Base-by-base conservation (phyloP, 805 yeast species). In the Wickerhamiella cacticola region DNA sequence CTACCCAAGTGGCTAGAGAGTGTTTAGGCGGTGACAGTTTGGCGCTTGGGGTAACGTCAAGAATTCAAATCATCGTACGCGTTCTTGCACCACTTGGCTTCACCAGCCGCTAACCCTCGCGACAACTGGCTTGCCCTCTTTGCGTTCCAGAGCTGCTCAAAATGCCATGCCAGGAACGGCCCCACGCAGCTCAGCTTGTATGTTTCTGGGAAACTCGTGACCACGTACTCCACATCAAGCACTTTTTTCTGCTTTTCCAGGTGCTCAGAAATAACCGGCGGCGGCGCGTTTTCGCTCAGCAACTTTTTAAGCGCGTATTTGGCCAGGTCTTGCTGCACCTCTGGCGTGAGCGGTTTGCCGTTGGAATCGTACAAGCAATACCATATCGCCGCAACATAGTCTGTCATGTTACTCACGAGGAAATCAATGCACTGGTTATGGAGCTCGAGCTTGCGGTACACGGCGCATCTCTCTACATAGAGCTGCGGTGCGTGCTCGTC, bases 401-500 rank as follows among this genome's bases (percentile, higher is more conserved):
- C 71, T 1, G 59, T 53, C 12, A 64, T 49, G 1, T 53, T 51
- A n/a, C 49, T 52, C 40, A 63, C 59, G 38, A 68, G 55, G 19
- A 61, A 53, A 16, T 58, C 59, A 26, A 68, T 43, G 22, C 65
- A 55, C 29, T 60, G 57, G 33, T 58, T 63, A 48, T 64, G 66
- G 7, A 58, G 53, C 5, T 65, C 65, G 6, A 64, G 49, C 7
- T 56, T 54, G 21, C 60, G 56, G 50, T 61, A 63, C 3, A 66
- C 48, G 6, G 61, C 52, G 16, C 62, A 61, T 36, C 63, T 55
- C 46, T 68, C 71, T 12, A 59, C 43, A n/a, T 52, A 41, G 24
- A 68, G 48, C 19, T 52, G 50, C 10, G 51, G 48, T 5, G 56
- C 52, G 18, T 53, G 58, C 31, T 58, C 54, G 15, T 57, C 59